Conservation (phyloP, 192 early-diverging fungal genomes). For the Lobulomyces angularis region DNA sequence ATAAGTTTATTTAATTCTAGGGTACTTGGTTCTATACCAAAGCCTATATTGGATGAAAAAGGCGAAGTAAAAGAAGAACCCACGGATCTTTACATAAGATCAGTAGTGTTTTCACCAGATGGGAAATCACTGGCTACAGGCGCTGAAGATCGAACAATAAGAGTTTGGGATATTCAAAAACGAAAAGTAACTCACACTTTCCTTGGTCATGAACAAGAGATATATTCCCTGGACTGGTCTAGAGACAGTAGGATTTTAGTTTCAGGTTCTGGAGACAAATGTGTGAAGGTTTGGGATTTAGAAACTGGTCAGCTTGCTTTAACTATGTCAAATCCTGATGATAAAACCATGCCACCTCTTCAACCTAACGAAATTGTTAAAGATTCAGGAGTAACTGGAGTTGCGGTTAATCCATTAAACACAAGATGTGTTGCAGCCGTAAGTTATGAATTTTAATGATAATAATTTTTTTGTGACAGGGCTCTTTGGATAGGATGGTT, state of each 20-base stretch:
- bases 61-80: slow-evolving; percentile 65
- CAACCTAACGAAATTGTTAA: slow-evolving; percentile 28
- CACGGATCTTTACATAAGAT: slow-evolving; percentile 88
- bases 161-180: slow-evolving; percentile 48
- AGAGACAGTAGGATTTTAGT: slow-evolving; percentile 80
- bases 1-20: slow-evolving; percentile 17
- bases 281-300: slow-evolving; percentile 69
- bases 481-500: slow-evolving; percentile 84
- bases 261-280: slow-evolving; percentile 52
- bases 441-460: slow-evolving; percentile 4
- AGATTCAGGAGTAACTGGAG: slow-evolving; percentile 90
- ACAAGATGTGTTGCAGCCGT: slow-evolving; percentile 70
- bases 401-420: slow-evolving; percentile 77
- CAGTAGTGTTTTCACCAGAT: slow-evolving; percentile 91
- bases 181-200: slow-evolving; percentile 31
- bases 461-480: slow-evolving; percentile 23
- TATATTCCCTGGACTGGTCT: slow-evolving; percentile 91
- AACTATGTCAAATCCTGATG: slow-evolving; percentile 57
- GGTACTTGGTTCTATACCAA: too few relatives aligned
- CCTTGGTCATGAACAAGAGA: slow-evolving; percentile 87
- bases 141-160: slow-evolving; percentile 89
- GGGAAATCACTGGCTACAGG: slow-evolving; percentile 82
- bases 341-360: slow-evolving; percentile 6
- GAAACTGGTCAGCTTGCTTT: slow-evolving; percentile 58
- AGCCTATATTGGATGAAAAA: too few relatives aligned